Conservation (phyloP, 2,329 filamentous ascomycete genomes). For the Colletotrichum karsti region DNA sequence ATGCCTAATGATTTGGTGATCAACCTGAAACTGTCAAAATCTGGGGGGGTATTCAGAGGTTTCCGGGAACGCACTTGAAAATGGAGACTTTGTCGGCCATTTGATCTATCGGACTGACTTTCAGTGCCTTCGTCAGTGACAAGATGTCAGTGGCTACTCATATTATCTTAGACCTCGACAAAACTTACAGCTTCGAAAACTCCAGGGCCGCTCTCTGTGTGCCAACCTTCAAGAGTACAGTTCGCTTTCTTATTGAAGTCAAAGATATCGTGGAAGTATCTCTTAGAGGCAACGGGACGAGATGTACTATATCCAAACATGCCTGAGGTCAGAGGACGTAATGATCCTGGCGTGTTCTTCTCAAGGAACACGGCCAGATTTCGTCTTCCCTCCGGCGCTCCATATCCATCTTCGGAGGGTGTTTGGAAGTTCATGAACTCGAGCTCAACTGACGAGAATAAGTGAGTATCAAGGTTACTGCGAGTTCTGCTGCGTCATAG, state of each 20-base stretch:
- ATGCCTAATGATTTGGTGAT: background rate
- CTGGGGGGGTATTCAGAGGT: background rate
- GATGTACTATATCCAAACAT: background rate
- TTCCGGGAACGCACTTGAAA: background rate
- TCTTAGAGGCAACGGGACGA: background rate
- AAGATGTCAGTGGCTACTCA: no score
- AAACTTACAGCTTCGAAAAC: background rate
- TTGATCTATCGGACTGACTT: background rate
- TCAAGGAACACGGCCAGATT: background rate
- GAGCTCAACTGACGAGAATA: background rate
- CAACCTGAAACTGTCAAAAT: background rate
- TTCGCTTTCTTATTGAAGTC: fast-evolving
- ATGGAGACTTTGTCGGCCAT: background rate
- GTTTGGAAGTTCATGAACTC: background rate
- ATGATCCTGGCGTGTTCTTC: background rate
- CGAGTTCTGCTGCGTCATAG: fast-evolving
- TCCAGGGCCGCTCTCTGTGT: background rate
- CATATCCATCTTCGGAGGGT: background rate
- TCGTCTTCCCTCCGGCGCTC: background rate
- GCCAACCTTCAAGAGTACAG: background rate
- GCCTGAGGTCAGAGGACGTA: background rate
- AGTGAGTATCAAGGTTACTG: background rate
- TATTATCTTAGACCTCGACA: no score
- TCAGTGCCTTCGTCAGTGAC: background rate
- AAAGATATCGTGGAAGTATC: background rate